Conservation (phyloP, 2,329 filamentous ascomycete genomes). For the Dactylella cylindrospora region DNA sequence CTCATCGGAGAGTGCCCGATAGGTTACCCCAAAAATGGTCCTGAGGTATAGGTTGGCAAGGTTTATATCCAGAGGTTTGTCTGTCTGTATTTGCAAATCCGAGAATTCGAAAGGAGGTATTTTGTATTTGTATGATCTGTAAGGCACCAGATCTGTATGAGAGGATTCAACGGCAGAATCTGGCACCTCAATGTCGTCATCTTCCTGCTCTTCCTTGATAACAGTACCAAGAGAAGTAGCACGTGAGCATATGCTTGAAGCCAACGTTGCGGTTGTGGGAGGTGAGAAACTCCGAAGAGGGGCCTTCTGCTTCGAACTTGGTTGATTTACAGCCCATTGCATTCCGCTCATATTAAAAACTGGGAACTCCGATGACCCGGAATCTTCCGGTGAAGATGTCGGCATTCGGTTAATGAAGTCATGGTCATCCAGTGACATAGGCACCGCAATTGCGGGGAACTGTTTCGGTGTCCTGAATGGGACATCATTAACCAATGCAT, state of each 20-base stretch:
- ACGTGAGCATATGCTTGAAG: constrained; percentile 22
- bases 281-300: constrained; percentile 21
- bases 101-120: constrained; percentile 14
- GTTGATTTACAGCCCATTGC: constrained; percentile 27
- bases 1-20: constrained; percentile 40
- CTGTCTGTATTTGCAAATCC: constrained; percentile 34
- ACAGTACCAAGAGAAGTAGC: constrained; percentile 14
- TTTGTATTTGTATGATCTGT: not conserved
- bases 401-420: constrained; percentile 26
- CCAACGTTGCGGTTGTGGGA: constrained; percentile 20
- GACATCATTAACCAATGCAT: constrained; percentile 39
- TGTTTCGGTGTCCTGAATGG: not conserved
- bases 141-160: constrained; percentile 13
- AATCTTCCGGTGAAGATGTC: constrained; percentile 40
- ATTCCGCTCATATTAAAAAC: constrained; percentile 33
- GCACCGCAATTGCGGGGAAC: constrained; percentile 17
- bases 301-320: constrained; percentile 5
- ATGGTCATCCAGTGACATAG: constrained; percentile 12
- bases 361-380: constrained; percentile 15
- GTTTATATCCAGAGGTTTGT: constrained; percentile 31
- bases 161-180: constrained; percentile 10
- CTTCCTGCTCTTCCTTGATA: constrained; percentile 18
- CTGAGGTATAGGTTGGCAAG: constrained; percentile 36
- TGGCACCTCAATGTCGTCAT: constrained; percentile 12
- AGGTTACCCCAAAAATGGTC: constrained; percentile 39